Evolutionary conservation across 2,329 filamentous ascomycete genomes (phyloP), one percentile per base, ranked within the genome.

Genomic region (Cyphellophora attinorum): DNA sequence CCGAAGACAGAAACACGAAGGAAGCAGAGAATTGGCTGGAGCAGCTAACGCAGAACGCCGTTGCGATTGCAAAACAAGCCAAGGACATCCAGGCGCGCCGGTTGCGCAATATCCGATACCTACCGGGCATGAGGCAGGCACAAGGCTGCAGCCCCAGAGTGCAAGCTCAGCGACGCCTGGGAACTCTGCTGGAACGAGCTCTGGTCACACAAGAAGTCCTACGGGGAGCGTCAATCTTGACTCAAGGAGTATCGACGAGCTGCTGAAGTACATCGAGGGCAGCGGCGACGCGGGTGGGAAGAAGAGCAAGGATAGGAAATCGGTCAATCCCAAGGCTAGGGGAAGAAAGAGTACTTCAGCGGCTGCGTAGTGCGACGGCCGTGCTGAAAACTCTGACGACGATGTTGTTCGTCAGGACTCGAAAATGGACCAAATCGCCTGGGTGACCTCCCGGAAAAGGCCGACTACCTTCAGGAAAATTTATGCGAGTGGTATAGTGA

Each of bases 21-120:
- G 91, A 98, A 59, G 89, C 91, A 2, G 88, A 94, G 65, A 84
- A 76, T 53, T 98, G 91, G 91, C 75, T 96, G 15, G 85, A 94
- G 61, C 88, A 94, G 60, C 74, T 98, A 39, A 96, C 89, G 1
- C 84, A 93, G 60, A 95, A 93, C 52, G 91, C 91, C 29, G 91
- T 98, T 27, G 82, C 78, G 19, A 86, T 96, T 47, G 89, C 88
- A 33, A 95, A 93, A 67, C 86, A 93, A 53, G 82, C 85, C 40
- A 93, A 94, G 64, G 83, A 91, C 45, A 70, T 84, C 23, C 79
- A 91, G 59, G 77, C 78, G 31, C 77, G 81, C 37, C 74, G 82
- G 41, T 69, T 88, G 28, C 76, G 79, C 40, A 66, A 70, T 34
- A 71, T 72, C 19, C 71, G 69, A 34, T 74, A 76, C 8, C 74